Conservation (phyloP, 768 basidiomycete species). For the Lyophyllum shimeji region DNA sequence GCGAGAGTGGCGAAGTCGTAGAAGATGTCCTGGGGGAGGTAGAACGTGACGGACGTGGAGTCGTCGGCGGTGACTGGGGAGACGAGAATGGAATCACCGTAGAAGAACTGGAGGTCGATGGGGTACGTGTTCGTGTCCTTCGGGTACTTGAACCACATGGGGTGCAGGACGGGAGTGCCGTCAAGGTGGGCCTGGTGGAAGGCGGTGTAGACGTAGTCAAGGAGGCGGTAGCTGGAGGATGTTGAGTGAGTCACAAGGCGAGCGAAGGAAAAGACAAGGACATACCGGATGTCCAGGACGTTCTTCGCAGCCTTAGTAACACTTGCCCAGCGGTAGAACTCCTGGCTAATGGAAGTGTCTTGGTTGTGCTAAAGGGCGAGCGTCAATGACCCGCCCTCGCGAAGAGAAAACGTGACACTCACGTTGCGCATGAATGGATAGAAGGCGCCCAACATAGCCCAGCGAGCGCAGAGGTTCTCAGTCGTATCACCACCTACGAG, state of each 20-base stretch:
- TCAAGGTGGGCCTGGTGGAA: constrained; percentile 57
- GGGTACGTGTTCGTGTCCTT: constrained; percentile 55
- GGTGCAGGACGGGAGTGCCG: constrained; percentile 66
- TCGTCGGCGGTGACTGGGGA: constrained; percentile 66
- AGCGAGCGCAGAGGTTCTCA: constrained; percentile 68
- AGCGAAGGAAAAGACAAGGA: neutral
- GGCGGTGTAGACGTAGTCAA: constrained; percentile 73
- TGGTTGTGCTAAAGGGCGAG: constrained; percentile 46
- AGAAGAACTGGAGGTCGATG: constrained; percentile 72
- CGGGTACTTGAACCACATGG: constrained; percentile 69
- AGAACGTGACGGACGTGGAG: constrained; percentile 55
- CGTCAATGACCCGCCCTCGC: neutral
- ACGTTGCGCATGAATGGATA: constrained; percentile 81
- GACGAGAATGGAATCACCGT: constrained; percentile 63
- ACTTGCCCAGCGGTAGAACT: constrained; percentile 65
- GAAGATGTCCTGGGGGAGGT: constrained; percentile 64
- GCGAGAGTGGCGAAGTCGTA: constrained; percentile 59
- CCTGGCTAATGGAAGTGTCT: constrained; percentile 55
- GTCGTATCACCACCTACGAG: constrained; percentile 58
- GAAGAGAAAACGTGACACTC: constrained; percentile 18
- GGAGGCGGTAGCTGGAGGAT: constrained; percentile 52
- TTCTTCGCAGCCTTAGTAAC: constrained; percentile 60
- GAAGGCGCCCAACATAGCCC: constrained; percentile 78
- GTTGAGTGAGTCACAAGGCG: neutral
- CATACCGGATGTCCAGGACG: constrained; percentile 61